Evolutionary conservation across 495 filamentous ascomycete genomes (phyloP).

Genomic region (Neurospora sp.): DNA sequence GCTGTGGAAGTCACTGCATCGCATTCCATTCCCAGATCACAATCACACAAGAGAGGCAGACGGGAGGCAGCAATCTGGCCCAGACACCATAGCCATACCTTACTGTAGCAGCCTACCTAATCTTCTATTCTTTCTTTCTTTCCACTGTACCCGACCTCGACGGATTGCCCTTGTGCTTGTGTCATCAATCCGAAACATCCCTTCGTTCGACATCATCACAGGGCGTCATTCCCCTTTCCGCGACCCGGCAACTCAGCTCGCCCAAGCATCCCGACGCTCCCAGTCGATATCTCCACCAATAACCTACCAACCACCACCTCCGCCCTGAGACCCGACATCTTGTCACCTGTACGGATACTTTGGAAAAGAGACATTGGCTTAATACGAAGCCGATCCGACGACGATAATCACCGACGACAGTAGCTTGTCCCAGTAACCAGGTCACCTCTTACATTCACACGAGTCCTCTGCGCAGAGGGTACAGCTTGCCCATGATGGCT

Average conservation of each 20-base stretch:
- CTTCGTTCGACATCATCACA: not conserved
- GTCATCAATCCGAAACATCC: not conserved
- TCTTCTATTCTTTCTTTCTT: not conserved
- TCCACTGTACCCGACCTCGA: not conserved
- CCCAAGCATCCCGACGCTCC: not conserved
- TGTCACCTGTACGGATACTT: not conserved
- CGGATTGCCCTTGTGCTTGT: not conserved
- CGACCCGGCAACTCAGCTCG: not conserved
- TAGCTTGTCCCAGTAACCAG: not conserved
- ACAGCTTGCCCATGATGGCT: constrained; percentile 19
- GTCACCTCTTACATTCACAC: not conserved
- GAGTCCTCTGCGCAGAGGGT: constrained; percentile 4
- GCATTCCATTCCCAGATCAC: constrained; percentile 7
- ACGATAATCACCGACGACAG: not conserved
- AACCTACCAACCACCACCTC: not conserved
- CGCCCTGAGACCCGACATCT: not conserved
- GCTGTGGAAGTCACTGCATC: constrained; percentile 2
- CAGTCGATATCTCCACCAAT: not conserved
- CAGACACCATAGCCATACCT: not conserved
- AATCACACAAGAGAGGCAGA: not conserved
- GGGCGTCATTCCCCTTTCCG: not conserved
- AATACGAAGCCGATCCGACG: not conserved
- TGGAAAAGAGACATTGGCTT: not conserved
- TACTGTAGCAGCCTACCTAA: not conserved
- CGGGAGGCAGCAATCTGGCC: not conserved